These are phyloP conservation scores for Fusarium sp. DNA, from an alignment of 2,329 filamentous ascomycete genomes.

Conservation along the genomic window DNA sequence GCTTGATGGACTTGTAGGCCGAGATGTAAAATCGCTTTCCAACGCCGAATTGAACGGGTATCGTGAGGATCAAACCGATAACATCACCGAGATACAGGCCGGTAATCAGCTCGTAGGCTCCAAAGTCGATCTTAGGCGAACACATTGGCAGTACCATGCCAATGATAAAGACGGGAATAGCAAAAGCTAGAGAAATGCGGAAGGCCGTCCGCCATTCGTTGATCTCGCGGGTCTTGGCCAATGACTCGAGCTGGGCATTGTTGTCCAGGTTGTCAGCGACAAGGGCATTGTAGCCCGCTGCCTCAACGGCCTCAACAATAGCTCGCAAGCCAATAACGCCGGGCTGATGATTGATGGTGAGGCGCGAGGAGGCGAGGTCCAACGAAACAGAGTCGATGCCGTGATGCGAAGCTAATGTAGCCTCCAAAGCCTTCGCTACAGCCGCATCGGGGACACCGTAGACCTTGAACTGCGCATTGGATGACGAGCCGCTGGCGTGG, in stretches of 20 bases:
- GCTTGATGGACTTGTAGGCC: slow-evolving; percentile 92
- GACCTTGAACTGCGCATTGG: slow-evolving; percentile 82
- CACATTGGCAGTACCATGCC: slow-evolving; percentile 96
- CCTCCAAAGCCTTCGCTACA: slow-evolving; percentile 79
- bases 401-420: slow-evolving; percentile 70
- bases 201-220: slow-evolving; percentile 91
- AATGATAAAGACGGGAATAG: slow-evolving; percentile 89
- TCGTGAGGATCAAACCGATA: slow-evolving; percentile 83
- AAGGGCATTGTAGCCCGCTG: slow-evolving; percentile 87
- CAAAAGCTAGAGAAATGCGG: slow-evolving; percentile 80
- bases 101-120: slow-evolving; percentile 71
- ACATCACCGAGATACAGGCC: slow-evolving; percentile 92
- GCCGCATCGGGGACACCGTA: slow-evolving; percentile 82
- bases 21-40: slow-evolving; percentile 94
- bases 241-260: slow-evolving; percentile 93
- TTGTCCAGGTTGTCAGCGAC: slow-evolving; percentile 94
- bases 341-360: slow-evolving; percentile 80
- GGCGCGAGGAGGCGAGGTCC: slow-evolving; percentile 78
- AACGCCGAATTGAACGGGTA: slow-evolving; percentile 96
- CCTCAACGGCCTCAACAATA: slow-evolving; percentile 85
- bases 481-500: slow-evolving; percentile 65
- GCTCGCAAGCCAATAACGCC: slow-evolving; percentile 80
- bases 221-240: slow-evolving; percentile 96
- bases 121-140: slow-evolving; percentile 81
- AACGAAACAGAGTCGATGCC: slow-evolving; percentile 82